These are phyloP conservation scores for Ananas comosus DNA, from an alignment of 176 grass and related monocot species.

Conservation along the genomic window DNA sequence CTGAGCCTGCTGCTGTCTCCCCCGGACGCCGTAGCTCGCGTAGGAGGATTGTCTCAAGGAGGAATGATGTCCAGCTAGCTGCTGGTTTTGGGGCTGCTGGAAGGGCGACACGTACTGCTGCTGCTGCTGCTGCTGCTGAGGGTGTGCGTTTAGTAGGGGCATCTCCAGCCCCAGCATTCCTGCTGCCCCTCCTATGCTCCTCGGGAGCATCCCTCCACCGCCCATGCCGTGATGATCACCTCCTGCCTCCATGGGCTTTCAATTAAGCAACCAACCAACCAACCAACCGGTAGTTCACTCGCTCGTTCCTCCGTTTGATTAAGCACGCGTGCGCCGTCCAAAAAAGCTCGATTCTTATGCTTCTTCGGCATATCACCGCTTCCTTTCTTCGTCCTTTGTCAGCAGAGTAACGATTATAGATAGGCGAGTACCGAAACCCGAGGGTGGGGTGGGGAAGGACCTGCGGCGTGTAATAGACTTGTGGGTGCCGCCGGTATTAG, in stretches of 20 bases:
- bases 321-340: no score
- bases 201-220: background rate
- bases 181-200: background rate
- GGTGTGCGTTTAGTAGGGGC: background rate
- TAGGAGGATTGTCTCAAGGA: background rate
- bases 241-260: background rate
- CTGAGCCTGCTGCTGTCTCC: background rate
- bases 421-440: background rate
- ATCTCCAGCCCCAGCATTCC: constrained; percentile 5
- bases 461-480: background rate
- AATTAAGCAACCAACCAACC: background rate
- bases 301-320: no score
- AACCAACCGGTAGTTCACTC: background rate
- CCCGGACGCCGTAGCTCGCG: background rate
- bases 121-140: background rate
- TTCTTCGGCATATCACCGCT: no score
- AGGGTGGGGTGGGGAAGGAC: background rate
- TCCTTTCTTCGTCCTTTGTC: no score
- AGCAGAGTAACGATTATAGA: background rate
- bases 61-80: background rate
- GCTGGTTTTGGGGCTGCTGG: background rate
- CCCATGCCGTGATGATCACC: background rate
- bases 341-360: no score
- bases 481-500: constrained; percentile 1
- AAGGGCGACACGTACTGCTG: background rate